Evolutionary conservation across 2,329 filamentous ascomycete species (phyloP), one percentile per base, ranked within the genome.

Genomic region (Arthrobotrys pseudoclavata): DNA sequence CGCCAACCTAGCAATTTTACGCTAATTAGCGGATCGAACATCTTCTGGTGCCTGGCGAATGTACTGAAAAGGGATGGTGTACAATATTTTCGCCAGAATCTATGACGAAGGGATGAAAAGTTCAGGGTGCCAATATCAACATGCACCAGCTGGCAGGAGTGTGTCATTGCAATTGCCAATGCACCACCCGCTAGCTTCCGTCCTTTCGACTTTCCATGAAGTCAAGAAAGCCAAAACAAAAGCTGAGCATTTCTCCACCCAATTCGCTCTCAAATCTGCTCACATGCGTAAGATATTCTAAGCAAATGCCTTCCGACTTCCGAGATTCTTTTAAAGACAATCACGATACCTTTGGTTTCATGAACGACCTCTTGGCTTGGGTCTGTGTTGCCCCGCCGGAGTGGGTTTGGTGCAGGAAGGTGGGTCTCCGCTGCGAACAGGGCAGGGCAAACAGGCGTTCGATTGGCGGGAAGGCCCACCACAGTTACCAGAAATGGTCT

Each of bases 341-440:
- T 60, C 34, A 24, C 55, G 55, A 60, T 22, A 24, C 3, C 22
- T 10, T 42, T 42, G 1, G 31, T 40, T 60, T 26, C 29, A 60
- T 40, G 55, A 42, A 42, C 0, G 47, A 6, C 20, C 12, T 26
- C 34, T 26, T 31, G 40, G 45, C 61, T 66, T n/a, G 9, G 18
- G 45, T 31, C 68, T 55, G 71, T 69, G 71, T 76, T 76, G 72
- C 64, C 48, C 71, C 71, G 64, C 50, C 45, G 47, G 69, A 12
- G 48, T 71, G 64, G 53, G 64, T 57, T 62, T 55, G 55, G 31
- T 24, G 47, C 37, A 50, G 70, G 53, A 42, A 63, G 52, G 70
- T 68, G 61, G 61, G 50, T 64, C 69, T 24, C 53, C 45, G 53
- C 55, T 42, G 62, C 62, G 48, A 71, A 50, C 60, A 71, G 69